Percentiles rank a stretch among this genome's conserved stretches.
Conservation (phyloP, 441 rosid species). For the Populus hybrid region DNA sequence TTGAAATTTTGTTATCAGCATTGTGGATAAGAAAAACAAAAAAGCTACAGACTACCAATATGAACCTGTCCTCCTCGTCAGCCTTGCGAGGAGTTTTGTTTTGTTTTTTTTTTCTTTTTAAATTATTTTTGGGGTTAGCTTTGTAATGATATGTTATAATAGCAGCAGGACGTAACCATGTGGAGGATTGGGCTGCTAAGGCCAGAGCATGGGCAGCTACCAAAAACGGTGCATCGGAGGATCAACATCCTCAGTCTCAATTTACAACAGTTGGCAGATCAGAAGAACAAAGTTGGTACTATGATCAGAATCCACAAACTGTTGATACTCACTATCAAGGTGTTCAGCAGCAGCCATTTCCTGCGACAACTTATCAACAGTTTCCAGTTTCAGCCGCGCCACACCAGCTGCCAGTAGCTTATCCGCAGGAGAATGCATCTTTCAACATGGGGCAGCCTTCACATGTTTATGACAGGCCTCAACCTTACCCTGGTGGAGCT, state of each 20-base stretch:
- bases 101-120: background rate
- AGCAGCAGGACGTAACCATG: slow-evolving; percentile 48
- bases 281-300: slow-evolving; percentile 49
- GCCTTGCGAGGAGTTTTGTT: background rate
- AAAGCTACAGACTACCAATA: background rate
- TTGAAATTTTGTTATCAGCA: background rate
- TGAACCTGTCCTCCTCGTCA: background rate
- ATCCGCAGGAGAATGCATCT: slow-evolving; percentile 46
- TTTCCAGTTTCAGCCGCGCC: slow-evolving; percentile 47
- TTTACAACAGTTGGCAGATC: slow-evolving; percentile 39
- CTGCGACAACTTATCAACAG: slow-evolving; percentile 57
- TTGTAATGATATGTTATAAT: slow-evolving; percentile 16
- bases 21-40: background rate
- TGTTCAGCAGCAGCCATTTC: slow-evolving; percentile 48
- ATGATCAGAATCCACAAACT: slow-evolving; percentile 48
- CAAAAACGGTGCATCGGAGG: slow-evolving; percentile 52
- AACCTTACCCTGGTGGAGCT: slow-evolving; percentile 41
- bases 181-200: slow-evolving; percentile 93
- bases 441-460: slow-evolving; percentile 35
- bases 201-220: slow-evolving; percentile 93
- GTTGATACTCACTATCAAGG: slow-evolving; percentile 56
- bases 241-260: slow-evolving; percentile 57
- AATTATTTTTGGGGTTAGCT: background rate
- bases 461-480: slow-evolving; percentile 44
- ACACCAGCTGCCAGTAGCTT: slow-evolving; percentile 40